A percentile compares a stretch with the other conserved stretches of the same genome.
Conservation (phyloP, 495 filamentous ascomycete genomes). For the Pseudoneurospora amorphoporcata region DNA sequence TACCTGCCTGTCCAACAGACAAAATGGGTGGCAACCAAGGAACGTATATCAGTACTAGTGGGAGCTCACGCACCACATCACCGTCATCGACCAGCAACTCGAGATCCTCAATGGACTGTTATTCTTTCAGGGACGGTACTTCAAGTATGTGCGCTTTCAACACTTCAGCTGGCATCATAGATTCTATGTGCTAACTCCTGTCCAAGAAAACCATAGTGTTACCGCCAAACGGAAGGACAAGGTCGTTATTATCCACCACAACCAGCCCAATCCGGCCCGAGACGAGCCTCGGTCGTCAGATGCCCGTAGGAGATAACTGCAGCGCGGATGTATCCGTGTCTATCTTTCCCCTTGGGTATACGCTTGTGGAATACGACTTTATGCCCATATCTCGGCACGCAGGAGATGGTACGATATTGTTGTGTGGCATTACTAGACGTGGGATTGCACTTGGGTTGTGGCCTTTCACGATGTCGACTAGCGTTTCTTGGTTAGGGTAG, state of each 20-base stretch:
- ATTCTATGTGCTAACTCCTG: not conserved
- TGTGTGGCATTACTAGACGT: not conserved
- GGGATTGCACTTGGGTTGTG: not conserved
- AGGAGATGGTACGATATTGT: not conserved
- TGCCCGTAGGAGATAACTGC: not conserved
- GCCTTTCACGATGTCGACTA: not conserved
- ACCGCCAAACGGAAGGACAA: not conserved
- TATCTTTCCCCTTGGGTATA: not conserved
- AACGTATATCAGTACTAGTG: not conserved
- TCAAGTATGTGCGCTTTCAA: not conserved
- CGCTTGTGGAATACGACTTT: not conserved
- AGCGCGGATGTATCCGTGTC: not conserved
- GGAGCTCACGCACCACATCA: not conserved
- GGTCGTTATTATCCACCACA: conserved; percentile 11
- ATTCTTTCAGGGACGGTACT: not conserved
- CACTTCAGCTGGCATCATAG: not conserved
- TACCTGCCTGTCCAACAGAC: not conserved
- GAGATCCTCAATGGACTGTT: not conserved
- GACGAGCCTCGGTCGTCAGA: conserved; percentile 13
- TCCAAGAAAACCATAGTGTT: not conserved
- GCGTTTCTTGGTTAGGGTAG: not conserved
- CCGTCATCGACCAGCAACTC: not conserved
- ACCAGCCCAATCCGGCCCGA: conserved; percentile 4
- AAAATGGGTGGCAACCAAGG: not conserved
- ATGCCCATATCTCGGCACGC: not conserved